Percentiles rank a stretch among this genome's conserved stretches.
phyloP scores from a whole-genome alignment of 495 filamentous ascomycete species.

The Umbilicaria muhlenbergii region DNA sequence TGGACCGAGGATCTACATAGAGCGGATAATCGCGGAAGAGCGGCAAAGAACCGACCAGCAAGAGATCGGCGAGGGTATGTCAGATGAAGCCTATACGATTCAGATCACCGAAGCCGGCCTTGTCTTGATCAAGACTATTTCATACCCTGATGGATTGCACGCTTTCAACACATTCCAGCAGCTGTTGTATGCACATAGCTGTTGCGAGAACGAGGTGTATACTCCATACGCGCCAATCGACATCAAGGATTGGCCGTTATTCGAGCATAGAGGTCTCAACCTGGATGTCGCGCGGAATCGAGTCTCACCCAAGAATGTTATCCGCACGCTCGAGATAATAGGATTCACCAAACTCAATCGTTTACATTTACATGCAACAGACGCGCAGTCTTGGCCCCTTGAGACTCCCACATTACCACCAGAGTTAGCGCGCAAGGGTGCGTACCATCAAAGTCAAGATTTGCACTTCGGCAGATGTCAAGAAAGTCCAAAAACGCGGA shows the following conservation, averaged over 20 bases:
- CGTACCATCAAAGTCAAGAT: conserved; percentile 43
- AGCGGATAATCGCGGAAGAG: conserved; percentile 19
- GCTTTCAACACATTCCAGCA: conserved; percentile 44
- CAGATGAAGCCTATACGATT: conserved; percentile 42
- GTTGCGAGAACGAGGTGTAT: conserved; percentile 2
- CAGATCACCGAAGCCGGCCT: conserved; percentile 20
- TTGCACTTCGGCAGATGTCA: conserved; percentile 48
- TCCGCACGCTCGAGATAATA: conserved; percentile 55
- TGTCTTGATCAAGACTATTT: conserved; percentile 30
- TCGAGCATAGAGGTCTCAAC: conserved; percentile 53
- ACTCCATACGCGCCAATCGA: conserved; percentile 9
- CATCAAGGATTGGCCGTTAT: conserved; percentile 10
- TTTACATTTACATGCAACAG: conserved; percentile 64
- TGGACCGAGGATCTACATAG: conserved; percentile 35
- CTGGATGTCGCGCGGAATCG: conserved; percentile 56
- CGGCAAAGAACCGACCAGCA: conserved; percentile 33
- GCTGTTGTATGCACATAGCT: conserved; percentile 19
- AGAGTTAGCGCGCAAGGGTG: conserved; percentile 49
- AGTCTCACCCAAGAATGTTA: conserved; percentile 44
- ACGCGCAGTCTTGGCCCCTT: conserved; percentile 73
- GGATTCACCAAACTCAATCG: conserved; percentile 66
- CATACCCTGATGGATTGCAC: conserved; percentile 39
- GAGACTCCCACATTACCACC: conserved; percentile 63
- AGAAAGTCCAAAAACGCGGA: conserved; percentile 50
- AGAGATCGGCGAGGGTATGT: conserved; percentile 20